A percentile compares a stretch with the other conserved stretches of the same genome.
These are phyloP conservation scores for Trichoderma hamatum DNA, from an alignment of 2,329 filamentous ascomycete species.

Conservation along the genomic window DNA sequence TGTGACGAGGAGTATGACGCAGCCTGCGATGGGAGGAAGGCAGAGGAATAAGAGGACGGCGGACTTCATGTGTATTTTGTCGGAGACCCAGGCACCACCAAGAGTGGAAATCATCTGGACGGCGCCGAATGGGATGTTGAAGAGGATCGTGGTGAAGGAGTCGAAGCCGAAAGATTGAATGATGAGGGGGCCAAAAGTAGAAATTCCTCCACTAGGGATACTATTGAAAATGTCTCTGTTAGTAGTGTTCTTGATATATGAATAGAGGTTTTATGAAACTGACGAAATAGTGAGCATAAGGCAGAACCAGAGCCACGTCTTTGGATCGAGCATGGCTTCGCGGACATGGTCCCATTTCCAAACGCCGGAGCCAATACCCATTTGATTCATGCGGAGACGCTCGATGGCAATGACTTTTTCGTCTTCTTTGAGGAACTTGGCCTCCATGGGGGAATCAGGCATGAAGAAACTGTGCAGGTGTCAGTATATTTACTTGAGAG, in stretches of 20 bases:
- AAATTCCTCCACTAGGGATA: slow-evolving; percentile 60
- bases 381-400: slow-evolving; percentile 55
- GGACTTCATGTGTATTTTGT: slow-evolving; percentile 57
- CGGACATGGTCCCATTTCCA: slow-evolving; percentile 49
- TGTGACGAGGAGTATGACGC: slow-evolving; percentile 56
- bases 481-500: slow-evolving; percentile 35
- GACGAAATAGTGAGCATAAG: slow-evolving; percentile 58
- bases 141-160: slow-evolving; percentile 58
- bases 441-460: slow-evolving; percentile 65
- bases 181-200: slow-evolving; percentile 62
- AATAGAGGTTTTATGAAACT: slow-evolving; percentile 21
- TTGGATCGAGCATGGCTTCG: slow-evolving; percentile 45
- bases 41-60: slow-evolving; percentile 57
- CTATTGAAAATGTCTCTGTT: slow-evolving; percentile 23
- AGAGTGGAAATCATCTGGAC: slow-evolving; percentile 64
- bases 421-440: slow-evolving; percentile 57
- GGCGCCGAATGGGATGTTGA: slow-evolving; percentile 63
- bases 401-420: slow-evolving; percentile 64
- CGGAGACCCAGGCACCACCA: slow-evolving; percentile 59
- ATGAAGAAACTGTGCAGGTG: slow-evolving; percentile 47
- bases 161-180: slow-evolving; percentile 61
- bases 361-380: slow-evolving; percentile 43
- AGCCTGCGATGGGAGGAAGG: slow-evolving; percentile 59
- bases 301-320: slow-evolving; percentile 49
- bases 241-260: background rate